Percentiles rank a stretch among this genome's conserved stretches.
These are phyloP conservation scores for Beauveria sp. DNA, from an alignment of 2,329 filamentous ascomycete species.

Conservation along the genomic window DNA sequence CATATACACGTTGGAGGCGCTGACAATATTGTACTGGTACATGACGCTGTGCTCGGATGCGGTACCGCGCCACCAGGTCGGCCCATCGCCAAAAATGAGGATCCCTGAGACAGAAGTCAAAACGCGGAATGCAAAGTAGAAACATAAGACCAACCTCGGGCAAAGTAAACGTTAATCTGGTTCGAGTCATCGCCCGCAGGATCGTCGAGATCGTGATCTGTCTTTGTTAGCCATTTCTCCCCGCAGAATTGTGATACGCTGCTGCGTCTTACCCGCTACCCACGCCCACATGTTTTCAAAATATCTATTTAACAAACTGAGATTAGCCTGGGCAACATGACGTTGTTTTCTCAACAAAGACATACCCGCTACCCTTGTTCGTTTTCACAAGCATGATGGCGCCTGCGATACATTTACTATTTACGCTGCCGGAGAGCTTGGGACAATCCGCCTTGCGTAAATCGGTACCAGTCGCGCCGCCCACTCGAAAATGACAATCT, in stretches of 20 bases:
- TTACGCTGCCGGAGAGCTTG: not conserved
- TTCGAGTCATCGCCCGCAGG: constrained; percentile 26
- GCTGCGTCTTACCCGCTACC: not conserved
- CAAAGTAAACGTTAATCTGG: constrained; percentile 44
- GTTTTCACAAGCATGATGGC: not conserved
- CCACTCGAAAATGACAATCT: not conserved
- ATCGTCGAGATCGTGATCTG: constrained; percentile 49
- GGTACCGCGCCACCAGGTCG: not conserved
- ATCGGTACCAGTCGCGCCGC: not conserved
- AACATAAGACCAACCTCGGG: constrained; percentile 35
- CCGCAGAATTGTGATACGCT: too few species aligned
- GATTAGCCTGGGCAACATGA: not conserved
- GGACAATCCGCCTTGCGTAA: not conserved
- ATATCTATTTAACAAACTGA: not conserved
- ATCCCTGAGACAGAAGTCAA: constrained; percentile 14
- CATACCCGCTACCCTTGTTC: too few species aligned
- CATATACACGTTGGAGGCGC: constrained; percentile 39
- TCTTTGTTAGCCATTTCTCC: not conserved
- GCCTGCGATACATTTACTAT: not conserved
- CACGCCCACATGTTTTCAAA: not conserved
- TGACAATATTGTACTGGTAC: constrained; percentile 41
- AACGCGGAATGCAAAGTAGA: not conserved
- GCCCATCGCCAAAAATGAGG: not conserved
- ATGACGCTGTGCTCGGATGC: constrained; percentile 25
- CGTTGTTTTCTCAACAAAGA: too few species aligned